These are phyloP conservation scores for Rhodosorus marinus DNA, from an alignment of 23 red algal species.

Conservation along the genomic window DNA sequence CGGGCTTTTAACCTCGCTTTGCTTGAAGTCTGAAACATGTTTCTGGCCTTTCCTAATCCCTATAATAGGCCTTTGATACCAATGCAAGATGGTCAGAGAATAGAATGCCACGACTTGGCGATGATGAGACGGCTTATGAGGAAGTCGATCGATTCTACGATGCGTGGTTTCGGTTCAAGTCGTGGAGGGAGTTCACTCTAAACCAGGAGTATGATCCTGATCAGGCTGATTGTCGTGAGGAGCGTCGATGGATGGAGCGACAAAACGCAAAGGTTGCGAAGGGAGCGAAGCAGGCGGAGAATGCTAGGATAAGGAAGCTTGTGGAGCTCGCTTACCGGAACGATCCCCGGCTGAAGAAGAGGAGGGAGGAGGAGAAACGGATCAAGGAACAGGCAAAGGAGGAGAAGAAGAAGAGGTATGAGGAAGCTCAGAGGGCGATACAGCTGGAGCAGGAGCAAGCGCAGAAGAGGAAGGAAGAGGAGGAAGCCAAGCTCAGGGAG, in stretches of 20 bases:
- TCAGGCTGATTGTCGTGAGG: constrained; percentile 55
- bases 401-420: background rate
- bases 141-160: constrained; percentile 60
- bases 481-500: constrained; percentile 6
- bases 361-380: constrained; percentile 6
- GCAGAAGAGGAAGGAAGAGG: constrained; percentile 18
- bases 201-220: constrained; percentile 54
- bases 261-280: constrained; percentile 50
- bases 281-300: constrained; percentile 25
- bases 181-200: constrained; percentile 64
- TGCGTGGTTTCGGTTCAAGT: constrained; percentile 60
- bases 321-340: constrained; percentile 55
- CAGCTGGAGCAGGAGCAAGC: constrained; percentile 12
- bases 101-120: constrained; percentile 39
- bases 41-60: no score
- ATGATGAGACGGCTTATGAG: constrained; percentile 20
- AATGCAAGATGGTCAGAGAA: constrained; percentile 61
- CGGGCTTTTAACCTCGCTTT: no score
- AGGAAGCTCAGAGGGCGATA: constrained; percentile 13
- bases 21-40: no score
- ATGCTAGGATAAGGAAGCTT: constrained; percentile 26
- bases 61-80: constrained; percentile 27
- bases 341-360: constrained; percentile 26
- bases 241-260: constrained; percentile 69
- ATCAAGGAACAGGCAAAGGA: background rate